Base-by-base conservation (phyloP, 352 stramenopile species). In the Globisporangium nunn region DNA sequence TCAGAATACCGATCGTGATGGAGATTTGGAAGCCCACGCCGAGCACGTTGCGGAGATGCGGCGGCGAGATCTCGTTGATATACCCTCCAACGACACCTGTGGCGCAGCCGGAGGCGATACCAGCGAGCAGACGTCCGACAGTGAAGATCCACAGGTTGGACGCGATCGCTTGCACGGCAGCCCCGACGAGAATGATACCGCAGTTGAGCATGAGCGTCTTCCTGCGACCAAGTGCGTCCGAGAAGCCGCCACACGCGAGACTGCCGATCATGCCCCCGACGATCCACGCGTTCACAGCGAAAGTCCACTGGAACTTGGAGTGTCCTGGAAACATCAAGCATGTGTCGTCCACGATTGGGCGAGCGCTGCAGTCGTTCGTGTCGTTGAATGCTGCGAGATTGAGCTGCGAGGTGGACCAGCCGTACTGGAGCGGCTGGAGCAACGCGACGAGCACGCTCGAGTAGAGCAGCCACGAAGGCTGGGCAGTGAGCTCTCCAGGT, bases 381-480 rank as follows among this genome's bases (percentile, higher is more conserved):
- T 72, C 53, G 46, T 76, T 51, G 50, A 74, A 84, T 6, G 61
- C 61, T 15, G 60, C 67, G 33, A 75, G 61, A 63, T 84, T 84
- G 63, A 89, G 63, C 52, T 92, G 81, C 11, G 71, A 72, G 5
- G 77, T 74, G 11, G 72, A 77, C 81, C 74, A 84, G 18, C 74
- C 71, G 53, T 68, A 75, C 62, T 84, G 74, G 33, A 76, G 45
- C 8, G 74, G 53, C 40, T 79, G 74, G 28, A 90, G 51, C 43
- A 86, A 49, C 44, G 65, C 61, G 28, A 92, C 61, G 6, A 70
- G 35, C 29, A 39, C 28, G 43, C 47, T 23, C 52, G 41, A 58
- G 29, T 28, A 52, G 41, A 18, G 23, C n/a, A 29, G 45, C 33
- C 51, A 31, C 40, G 23, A 43, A 23, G 11, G 12, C 6, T 47